Evolutionary conservation across 2,329 filamentous ascomycete genomes (phyloP), one percentile per base, ranked within the genome.

Genomic region (Drechmeria coniospora): DNA sequence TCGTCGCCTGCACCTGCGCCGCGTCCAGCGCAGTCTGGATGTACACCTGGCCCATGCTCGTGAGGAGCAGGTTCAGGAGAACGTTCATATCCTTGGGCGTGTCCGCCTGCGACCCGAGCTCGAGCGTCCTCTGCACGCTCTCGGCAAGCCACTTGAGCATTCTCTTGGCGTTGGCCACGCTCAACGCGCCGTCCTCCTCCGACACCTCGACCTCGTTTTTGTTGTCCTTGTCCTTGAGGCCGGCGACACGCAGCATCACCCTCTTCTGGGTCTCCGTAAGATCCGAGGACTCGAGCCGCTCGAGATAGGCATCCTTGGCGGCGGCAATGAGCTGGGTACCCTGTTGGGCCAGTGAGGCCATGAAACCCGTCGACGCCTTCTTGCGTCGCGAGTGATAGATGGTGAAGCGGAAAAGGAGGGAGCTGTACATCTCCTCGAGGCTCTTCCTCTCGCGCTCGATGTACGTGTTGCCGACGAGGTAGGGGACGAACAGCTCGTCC

Each of bases 91-190:
- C 90, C 51, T 92, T 95, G 11, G 90, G 83, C 4, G 84, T 94
- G 41, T 98, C 90, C 32, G 68, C 78, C 28, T 76, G 75, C 15
- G 81, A 78, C 15, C 81, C 84, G n/a, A 98, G 64, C 51, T 98
- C 90, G 8, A 98, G 64, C 0, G 84, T 83, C 36, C 90, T 68
- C 21, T 90, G 80, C 15, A 98, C 87, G 36, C 82, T 84, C 59
- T 98, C 90, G 3, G 90, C 90, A 22, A 98, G 61, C 90, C 90
- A 98, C 48, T 82, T 92, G 34, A 98, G 68, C 86, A 98, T 98
- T 32, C 90, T 72, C 56, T 95, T 95, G n/a, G 86, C 82, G 49
- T 80, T 84, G n/a, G 73, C 63, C 4, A 92, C 63, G 39, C 76
- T 87, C 15, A 95, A 60, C 31, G 74, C 65, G 19, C 90, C 90